Evolutionary conservation across 768 basidiomycete genomes (phyloP), one percentile per base, ranked within the genome.

Genomic region (Auricularia auricula-judae): DNA sequence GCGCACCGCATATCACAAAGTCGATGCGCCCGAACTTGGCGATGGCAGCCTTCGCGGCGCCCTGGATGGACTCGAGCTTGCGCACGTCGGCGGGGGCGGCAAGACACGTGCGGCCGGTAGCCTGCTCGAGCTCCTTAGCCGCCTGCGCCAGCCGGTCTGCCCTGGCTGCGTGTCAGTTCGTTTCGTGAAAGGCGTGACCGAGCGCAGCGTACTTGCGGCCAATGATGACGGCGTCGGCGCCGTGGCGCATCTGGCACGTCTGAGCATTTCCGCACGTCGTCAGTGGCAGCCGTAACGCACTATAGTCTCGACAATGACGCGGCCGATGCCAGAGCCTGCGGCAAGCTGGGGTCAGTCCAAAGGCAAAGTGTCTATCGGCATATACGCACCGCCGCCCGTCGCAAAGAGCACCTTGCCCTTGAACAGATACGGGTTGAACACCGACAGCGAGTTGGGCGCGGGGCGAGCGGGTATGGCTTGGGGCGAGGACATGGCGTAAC

Each of bases 1-100:
- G 76, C 80, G 65, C 74, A 90, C 93, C 93, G 72, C 92, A 93
- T 64, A 98, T 91, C 62, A 98, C 95, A 72, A 91, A 96, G 76
- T 99, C 95, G 65, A 99, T 92, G 67, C 80, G 81, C 0, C 95
- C 94, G 71, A 89, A 94, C 68, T 79, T 80, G 66, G 86, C 82
- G 18, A 94, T 82, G 1, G 90, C 84, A 71, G 84, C 81, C 34
- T 83, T 75, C 21, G 91, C 95, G 4, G 96, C 96, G 5, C 80
- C 83, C 65, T 82, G 80, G 44, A 99, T 76, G 14, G 86, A 79
- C 61, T 84, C 80, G 1, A 90, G 86, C 44, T 89, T 78, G 59
- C 95, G 80, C 8, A 99, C 96, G 71, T 98, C 96, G 1, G 83
- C 93, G 66, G 87, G 82, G 10, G 82, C 78, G 14, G 89, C 78